Conservation (phyloP, 148 eudicot genomes). For the Pharnaceum exiguum region DNA sequence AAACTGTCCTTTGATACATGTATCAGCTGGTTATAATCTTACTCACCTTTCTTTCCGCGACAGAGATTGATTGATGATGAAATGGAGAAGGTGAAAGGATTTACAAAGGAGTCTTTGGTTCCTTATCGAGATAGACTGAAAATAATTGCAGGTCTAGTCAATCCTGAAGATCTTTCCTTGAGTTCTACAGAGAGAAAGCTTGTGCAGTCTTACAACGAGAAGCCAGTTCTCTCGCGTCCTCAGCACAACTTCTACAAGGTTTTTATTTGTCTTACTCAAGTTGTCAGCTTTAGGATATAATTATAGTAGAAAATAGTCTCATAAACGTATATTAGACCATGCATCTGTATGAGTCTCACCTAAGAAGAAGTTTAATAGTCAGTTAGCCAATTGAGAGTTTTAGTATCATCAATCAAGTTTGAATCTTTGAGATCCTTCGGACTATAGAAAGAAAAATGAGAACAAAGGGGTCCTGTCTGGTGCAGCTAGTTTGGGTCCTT, state of each 20-base stretch:
- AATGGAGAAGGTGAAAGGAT: constrained; percentile 75
- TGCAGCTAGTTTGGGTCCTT: too few relatives aligned
- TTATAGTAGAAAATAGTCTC: too few relatives aligned
- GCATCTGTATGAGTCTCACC: too few relatives aligned
- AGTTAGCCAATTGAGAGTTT: too few relatives aligned
- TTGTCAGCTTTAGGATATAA: not conserved
- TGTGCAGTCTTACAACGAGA: constrained; percentile 72
- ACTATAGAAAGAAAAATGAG: too few relatives aligned
- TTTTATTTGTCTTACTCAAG: not conserved
- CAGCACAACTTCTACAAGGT: constrained; percentile 86
- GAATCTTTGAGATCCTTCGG: too few relatives aligned
- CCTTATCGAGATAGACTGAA: constrained; percentile 81
- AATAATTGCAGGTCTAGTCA: constrained; percentile 73
- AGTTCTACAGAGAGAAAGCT: constrained; percentile 74
- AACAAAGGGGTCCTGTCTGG: too few relatives aligned
- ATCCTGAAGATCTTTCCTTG: constrained; percentile 67
- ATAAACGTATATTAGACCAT: too few relatives aligned
- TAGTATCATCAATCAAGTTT: too few relatives aligned
- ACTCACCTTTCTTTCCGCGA: not conserved
- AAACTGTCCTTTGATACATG: not conserved
- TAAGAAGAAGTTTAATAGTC: too few relatives aligned
- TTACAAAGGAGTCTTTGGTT: constrained; percentile 47
- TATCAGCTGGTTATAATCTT: too few relatives aligned
- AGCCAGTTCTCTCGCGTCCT: constrained; percentile 97
- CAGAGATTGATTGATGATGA: constrained; percentile 81